phyloP scores from a whole-genome alignment of 805 yeast species.

The Starmerella lactis-condensi region DNA sequence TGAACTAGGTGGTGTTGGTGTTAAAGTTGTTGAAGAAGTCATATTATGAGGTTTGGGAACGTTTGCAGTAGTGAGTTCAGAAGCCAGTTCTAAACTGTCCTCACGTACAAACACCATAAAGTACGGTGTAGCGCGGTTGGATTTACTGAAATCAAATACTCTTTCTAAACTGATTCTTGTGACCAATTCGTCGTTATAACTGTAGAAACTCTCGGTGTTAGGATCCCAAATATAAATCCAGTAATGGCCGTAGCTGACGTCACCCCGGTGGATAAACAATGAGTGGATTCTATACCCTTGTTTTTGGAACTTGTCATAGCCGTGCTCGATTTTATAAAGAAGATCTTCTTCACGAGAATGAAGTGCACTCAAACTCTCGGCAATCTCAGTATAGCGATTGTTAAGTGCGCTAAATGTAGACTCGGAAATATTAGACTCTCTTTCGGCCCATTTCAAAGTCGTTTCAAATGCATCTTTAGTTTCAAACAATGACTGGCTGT shows the following conservation, averaged over 20 bases:
- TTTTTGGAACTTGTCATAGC: slow-evolving; percentile 41
- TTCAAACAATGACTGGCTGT: slow-evolving; percentile 5
- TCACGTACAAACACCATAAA: slow-evolving; percentile 69
- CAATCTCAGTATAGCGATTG: slow-evolving; percentile 31
- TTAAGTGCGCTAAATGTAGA: slow-evolving; percentile 32
- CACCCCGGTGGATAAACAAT: slow-evolving; percentile 85
- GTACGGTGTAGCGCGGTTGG: slow-evolving; percentile 84
- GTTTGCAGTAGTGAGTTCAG: no score
- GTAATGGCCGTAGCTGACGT: slow-evolving; percentile 90
- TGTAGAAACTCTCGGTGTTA: slow-evolving; percentile 48
- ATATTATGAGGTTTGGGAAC: no score
- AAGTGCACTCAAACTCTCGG: slow-evolving; percentile 27
- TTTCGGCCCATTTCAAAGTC: slow-evolving; percentile 28
- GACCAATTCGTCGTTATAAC: slow-evolving; percentile 92
- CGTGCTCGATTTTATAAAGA: slow-evolving; percentile 34
- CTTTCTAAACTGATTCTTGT: slow-evolving; percentile 51
- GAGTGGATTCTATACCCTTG: slow-evolving; percentile 76
- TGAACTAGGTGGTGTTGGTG: no score
- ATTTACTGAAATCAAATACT: slow-evolving; percentile 22
- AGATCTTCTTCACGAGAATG: slow-evolving; percentile 29
- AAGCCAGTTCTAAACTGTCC: no score
- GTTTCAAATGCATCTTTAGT: slow-evolving; percentile 39
- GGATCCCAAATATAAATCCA: slow-evolving; percentile 86
- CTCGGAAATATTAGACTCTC: no score
- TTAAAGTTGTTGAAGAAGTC: no score